Evolutionary conservation across 345 rosid species (phyloP).

Genomic region (Gossypium anomalum): DNA sequence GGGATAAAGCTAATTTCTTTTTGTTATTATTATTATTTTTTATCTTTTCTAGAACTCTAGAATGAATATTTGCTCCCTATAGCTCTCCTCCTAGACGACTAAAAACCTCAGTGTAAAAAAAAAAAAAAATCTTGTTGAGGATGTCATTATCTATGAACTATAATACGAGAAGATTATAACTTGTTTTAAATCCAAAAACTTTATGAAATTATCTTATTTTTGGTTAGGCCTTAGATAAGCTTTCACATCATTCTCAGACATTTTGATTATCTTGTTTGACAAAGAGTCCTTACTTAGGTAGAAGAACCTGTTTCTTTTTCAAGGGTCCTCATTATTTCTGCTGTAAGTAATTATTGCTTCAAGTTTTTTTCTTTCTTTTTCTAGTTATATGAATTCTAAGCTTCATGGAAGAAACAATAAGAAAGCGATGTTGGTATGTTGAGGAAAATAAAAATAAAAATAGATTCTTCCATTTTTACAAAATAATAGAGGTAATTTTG

Average conservation of each 20-base stretch:
- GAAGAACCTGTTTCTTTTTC: constrained; percentile 13
- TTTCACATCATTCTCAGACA: constrained; percentile 42
- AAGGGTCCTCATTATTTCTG: not conserved
- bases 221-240: constrained; percentile 23
- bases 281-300: constrained; percentile 21
- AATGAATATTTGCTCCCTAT: not conserved
- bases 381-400: constrained; percentile 2
- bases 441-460: not conserved
- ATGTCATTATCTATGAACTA: not conserved
- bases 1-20: not conserved
- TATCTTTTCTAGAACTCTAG: not conserved
- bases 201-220: constrained; percentile 8
- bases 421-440: not conserved
- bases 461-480: not conserved
- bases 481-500: constrained; percentile 12
- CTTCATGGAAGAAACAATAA: not conserved
- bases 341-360: constrained; percentile 17
- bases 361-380: constrained; percentile 12
- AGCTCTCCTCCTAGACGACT: not conserved
- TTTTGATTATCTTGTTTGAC: constrained; percentile 36
- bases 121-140: not conserved
- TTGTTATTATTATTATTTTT: not conserved
- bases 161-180: not conserved
- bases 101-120: no score
- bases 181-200: constrained; percentile 3